Base-by-base conservation (phyloP, 192 early-diverging fungal species). In the Dispira parvispora region DNA sequence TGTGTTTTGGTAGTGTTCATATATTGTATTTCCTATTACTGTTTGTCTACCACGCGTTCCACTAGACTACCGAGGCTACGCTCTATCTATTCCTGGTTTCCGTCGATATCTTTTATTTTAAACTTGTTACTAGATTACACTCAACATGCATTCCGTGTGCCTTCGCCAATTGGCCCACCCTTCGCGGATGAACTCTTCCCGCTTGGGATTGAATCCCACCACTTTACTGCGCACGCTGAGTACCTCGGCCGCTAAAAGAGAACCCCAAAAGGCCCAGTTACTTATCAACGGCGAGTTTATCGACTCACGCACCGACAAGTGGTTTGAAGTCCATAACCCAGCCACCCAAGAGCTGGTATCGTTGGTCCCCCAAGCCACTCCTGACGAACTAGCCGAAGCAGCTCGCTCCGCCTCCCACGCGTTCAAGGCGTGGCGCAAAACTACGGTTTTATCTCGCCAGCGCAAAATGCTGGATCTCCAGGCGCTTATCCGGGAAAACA, bases 241-340 rank as follows among this genome's bases (percentile, higher is more conserved):
- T 26, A 28, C 61, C n/a, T n/a, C 61, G 20, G 23, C 25, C 53
- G 25, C 53, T 28, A 28, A 3, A 13, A 9, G 12, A 3, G 25
- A 62, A 5, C 57, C 52, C 13, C 56, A 62, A 2, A 78, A 68
- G 44, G 77, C 82, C 46, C 78, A 82, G 77, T 78, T 91, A 26
- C 92, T 82, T 64, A 88, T 94, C 70, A 86, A 95, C 65, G 92
- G 92, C 53, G 84, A 98, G 79, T 91, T 94, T 72, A 72, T 90
- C 55, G 86, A 92, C 56, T 94, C 91, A 18, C 81, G 83, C 63
- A 80, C 89, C 45, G 72, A 82, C 67, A 81, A 88, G 67, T 92
- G 90, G 90, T 85, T 92, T 64, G 85, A 88, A 52, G 76, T 98
- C 53, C 78, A 80, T 65, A 92, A 98, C 73, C 94, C 94, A 52